Evolutionary conservation across 768 basidiomycete genomes (phyloP).

Genomic region (Russula emetica): DNA sequence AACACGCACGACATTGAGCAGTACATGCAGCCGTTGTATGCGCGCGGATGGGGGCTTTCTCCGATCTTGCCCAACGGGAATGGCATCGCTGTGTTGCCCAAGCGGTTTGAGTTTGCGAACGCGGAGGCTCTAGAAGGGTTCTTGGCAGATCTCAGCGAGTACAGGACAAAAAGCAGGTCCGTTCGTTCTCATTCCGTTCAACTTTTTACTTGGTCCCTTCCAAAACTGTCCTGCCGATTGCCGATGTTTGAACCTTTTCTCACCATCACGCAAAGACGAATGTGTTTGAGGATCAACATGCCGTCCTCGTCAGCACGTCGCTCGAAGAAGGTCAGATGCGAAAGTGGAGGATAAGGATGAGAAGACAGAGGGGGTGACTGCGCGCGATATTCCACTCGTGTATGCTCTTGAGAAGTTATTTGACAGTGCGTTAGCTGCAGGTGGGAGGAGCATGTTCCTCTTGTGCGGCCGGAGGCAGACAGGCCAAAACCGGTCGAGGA

Average conservation of each 20-base stretch:
- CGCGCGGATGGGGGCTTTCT: too few relatives aligned
- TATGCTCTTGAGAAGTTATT: constrained; percentile 18
- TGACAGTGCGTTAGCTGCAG: constrained; percentile 11
- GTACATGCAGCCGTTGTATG: too few relatives aligned
- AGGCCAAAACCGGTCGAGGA: constrained; percentile 18
- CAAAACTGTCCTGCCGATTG: too few relatives aligned
- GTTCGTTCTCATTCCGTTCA: background rate
- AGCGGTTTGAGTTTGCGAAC: constrained; percentile 15
- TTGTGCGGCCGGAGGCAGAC: constrained; percentile 11
- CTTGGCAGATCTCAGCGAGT: constrained; percentile 7
- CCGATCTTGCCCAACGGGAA: constrained; percentile 20
- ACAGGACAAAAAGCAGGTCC: constrained; percentile 9
- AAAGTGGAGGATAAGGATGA: background rate
- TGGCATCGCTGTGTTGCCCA: constrained; percentile 18
- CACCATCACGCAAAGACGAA: too few relatives aligned
- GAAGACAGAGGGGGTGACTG: constrained; percentile 13
- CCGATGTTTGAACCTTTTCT: too few relatives aligned
- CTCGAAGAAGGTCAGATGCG: background rate
- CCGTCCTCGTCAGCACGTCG: too few relatives aligned
- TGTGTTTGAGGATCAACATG: too few relatives aligned
- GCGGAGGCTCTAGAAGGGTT: background rate
- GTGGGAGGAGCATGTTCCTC: constrained; percentile 12
- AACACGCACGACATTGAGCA: constrained; percentile 12
- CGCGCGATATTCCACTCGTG: constrained; percentile 19
- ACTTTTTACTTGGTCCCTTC: too few relatives aligned